phyloP scores from a whole-genome alignment of 176 grass and related monocot genomes.

The Aegilops tauschii region DNA sequence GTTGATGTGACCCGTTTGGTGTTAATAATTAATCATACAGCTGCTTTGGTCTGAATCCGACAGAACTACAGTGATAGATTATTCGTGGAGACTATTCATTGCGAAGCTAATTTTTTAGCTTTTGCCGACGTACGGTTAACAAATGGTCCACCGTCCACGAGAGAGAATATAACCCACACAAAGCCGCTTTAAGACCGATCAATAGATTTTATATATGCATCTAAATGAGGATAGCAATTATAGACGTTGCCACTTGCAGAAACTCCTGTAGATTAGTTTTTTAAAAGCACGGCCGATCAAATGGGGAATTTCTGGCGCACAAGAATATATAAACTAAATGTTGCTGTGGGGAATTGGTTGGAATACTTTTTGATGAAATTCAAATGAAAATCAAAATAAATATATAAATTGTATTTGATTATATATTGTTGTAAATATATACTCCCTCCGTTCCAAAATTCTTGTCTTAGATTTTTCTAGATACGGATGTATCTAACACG shows the following conservation, averaged over 20 bases:
- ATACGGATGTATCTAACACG: too few species aligned
- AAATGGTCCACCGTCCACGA: constrained; percentile 3
- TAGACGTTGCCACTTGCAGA: background rate
- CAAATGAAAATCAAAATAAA: too few species aligned
- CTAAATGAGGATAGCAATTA: constrained; percentile 1
- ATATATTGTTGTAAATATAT: too few species aligned
- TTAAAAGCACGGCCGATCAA: too few species aligned
- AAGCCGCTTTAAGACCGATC: background rate
- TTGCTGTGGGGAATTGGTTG: too few species aligned
- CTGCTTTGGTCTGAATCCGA: background rate
- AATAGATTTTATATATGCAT: background rate
- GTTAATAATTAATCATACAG: background rate
- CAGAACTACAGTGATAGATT: constrained; percentile 9
- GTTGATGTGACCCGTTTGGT: constrained; percentile 18
- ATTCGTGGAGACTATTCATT: constrained; percentile 5
- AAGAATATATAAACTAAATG: too few species aligned
- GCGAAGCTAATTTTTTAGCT: background rate
- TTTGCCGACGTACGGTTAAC: constrained; percentile 6
- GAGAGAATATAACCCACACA: background rate
- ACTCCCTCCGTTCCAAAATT: too few species aligned
- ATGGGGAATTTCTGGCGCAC: too few species aligned
- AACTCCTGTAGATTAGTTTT: background rate
- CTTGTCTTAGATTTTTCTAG: too few species aligned
- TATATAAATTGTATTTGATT: too few species aligned
- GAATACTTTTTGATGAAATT: too few species aligned